phyloP scores from a whole-genome alignment of 1,284 basidiomycete species.

The Malassezia obtusa region DNA sequence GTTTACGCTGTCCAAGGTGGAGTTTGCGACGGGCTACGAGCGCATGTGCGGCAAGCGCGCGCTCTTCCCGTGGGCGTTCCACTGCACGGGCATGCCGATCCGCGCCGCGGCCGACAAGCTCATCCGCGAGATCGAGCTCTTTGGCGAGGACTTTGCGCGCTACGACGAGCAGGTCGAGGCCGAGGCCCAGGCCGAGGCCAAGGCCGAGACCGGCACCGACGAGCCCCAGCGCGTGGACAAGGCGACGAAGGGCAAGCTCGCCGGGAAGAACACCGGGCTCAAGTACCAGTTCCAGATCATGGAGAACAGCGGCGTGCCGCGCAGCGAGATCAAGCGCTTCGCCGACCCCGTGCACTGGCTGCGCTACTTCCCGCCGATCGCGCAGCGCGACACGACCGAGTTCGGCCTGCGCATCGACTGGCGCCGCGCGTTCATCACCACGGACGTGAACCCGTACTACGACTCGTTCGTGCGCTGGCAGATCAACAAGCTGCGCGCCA shows the following conservation, averaged over 20 bases:
- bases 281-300: constrained; percentile 99
- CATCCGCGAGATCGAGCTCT: constrained; percentile 90
- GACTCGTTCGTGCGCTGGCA: constrained; percentile 98
- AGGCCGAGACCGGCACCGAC: constrained; percentile 11
- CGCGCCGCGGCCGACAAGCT: constrained; percentile 97
- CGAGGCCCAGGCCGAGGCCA: constrained; percentile 39
- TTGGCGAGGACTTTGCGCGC: constrained; percentile 77
- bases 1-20: constrained; percentile 96
- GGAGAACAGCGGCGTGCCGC: constrained; percentile 70
- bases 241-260: constrained; percentile 90
- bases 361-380: constrained; percentile 90
- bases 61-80: constrained; percentile 85
- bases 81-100: constrained; percentile 97
- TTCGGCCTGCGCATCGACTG: constrained; percentile 95
- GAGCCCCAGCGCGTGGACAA: constrained; percentile 52
- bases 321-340: constrained; percentile 85
- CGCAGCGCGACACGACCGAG: constrained; percentile 66
- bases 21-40: constrained; percentile 91
- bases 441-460: constrained; percentile 92
- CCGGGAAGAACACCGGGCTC: constrained; percentile 82
- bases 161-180: constrained; percentile 56
- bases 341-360: constrained; percentile 89
- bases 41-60: constrained; percentile 89
- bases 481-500: constrained; percentile 75
- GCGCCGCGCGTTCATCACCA: constrained; percentile 89